A percentile compares a stretch with the other conserved stretches of the same genome.
These are phyloP conservation scores for Raphidocelis subcapitata DNA, from an alignment of 139 green algal genomes.

Conservation along the genomic window DNA sequence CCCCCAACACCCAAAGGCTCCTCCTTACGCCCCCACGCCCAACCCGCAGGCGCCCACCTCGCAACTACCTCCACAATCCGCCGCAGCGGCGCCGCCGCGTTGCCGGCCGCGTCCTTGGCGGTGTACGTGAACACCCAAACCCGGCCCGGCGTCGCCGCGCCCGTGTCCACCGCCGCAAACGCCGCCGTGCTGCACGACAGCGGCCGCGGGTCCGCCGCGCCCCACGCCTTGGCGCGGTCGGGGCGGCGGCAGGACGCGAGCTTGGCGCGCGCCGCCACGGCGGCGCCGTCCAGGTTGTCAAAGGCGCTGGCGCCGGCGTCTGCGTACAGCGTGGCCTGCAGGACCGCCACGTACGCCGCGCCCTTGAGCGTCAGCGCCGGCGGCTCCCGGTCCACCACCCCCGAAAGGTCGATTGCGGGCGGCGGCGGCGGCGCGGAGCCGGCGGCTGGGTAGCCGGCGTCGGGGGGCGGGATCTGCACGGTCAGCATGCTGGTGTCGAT, in stretches of 20 bases:
- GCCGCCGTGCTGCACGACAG: neutral
- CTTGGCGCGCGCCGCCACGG: neutral
- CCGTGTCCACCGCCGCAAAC: constrained; percentile 11
- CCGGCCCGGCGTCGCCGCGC: neutral
- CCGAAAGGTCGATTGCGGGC: constrained; percentile 5
- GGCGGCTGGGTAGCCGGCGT: neutral
- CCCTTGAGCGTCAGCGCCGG: constrained; percentile 19
- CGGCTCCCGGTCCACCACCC: constrained; percentile 16
- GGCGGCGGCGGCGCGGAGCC: neutral
- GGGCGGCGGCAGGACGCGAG: constrained; percentile 21
- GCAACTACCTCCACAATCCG: constrained; percentile 1
- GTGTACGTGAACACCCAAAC: constrained; percentile 13
- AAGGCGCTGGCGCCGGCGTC: constrained; percentile 22
- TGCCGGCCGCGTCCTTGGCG: constrained; percentile 20
- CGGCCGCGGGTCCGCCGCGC: neutral
- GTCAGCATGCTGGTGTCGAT: constrained; percentile 1
- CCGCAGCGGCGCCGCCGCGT: constrained; percentile 12
- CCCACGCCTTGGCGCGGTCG: neutral
- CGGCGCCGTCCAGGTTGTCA: constrained; percentile 31
- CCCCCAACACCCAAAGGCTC: no score
- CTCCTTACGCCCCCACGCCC: no score
- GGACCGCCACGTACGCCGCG: neutral
- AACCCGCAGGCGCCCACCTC: neutral
- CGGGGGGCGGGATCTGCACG: constrained; percentile 6
- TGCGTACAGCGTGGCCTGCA: neutral